Evolutionary conservation across 306 rosid species (phyloP).

Genomic region (Rosa multiflora): DNA sequence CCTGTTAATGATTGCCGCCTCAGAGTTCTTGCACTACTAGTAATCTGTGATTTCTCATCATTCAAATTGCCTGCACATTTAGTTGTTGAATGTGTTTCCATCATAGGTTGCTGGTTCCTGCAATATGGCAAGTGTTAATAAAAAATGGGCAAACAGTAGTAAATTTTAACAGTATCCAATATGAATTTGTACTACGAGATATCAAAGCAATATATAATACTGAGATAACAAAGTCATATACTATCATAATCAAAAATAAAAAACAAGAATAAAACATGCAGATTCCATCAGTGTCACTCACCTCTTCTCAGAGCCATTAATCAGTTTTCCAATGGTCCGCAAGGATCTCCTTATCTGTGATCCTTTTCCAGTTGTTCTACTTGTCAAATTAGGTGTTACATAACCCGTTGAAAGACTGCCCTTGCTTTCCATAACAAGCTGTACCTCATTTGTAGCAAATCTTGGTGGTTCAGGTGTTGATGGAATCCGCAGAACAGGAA

Average conservation of each 20-base stretch:
- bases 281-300: slow-evolving; percentile 12
- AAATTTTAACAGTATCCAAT: neutral
- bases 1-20: slow-evolving; percentile 88
- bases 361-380: slow-evolving; percentile 67
- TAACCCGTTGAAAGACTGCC: slow-evolving; percentile 35
- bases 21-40: slow-evolving; percentile 38
- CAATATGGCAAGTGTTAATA: slow-evolving; percentile 16
- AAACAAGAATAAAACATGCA: neutral
- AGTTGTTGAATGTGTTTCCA: slow-evolving; percentile 50
- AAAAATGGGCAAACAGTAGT: neutral
- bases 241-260: neutral
- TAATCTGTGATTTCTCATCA: slow-evolving; percentile 44
- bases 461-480: slow-evolving; percentile 57
- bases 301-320: slow-evolving; percentile 89
- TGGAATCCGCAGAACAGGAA: slow-evolving; percentile 48
- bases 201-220: neutral
- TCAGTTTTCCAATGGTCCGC: slow-evolving; percentile 86
- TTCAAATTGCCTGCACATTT: slow-evolving; percentile 29
- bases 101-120: slow-evolving; percentile 64
- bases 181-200: neutral
- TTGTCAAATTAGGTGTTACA: slow-evolving; percentile 40
- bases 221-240: neutral
- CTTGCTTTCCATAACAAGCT: slow-evolving; percentile 23
- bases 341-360: slow-evolving; percentile 81
- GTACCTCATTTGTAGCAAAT: slow-evolving; percentile 39